Evolutionary conservation across 805 yeast species (phyloP), one percentile per base, ranked within the genome.

Genomic region (Lipomyces yamanashiensis): DNA sequence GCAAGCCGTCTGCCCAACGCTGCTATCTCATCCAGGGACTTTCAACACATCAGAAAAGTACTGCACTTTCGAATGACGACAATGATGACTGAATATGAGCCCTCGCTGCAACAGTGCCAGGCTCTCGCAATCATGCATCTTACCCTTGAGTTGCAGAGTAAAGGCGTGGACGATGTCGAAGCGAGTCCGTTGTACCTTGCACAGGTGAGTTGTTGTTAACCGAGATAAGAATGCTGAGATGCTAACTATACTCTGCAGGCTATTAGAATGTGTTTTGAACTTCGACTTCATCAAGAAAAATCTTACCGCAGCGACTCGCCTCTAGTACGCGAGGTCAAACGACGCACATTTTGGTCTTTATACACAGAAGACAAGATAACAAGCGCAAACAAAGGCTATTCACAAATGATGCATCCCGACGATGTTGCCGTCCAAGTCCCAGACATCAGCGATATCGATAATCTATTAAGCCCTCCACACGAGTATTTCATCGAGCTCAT

Each of bases 1-100:
- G 64, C 64, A 50, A 33, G 64, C 43, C 51, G 64, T 9, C 59
- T 61, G 7, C 64, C 64, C 19, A 52, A 49, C 34, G 64, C 64
- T 7, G 40, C 56, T n/a, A 47, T 51, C 8, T 61, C 64, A 21
- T 61, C 56, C 7, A 43, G 64, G 15, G 64, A 61, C 41, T 61
- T 61, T 41, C 59, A 44, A 7, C 64, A 61, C 39, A 55, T 61
- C 43, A 47, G 40, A 23, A 43, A 54, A 15, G 63, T 59, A n/a
- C 33, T 59, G 51, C 63, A 59, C 48, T 44, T 53, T 15, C 23
- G 40, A 49, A 7, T 59, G 15, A 28, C 63, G 39, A 28, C 58
- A 13, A 21, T 28, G 34, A 28, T 39, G 40, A 54, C 58, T 15
- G 49, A 55, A 19, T 61, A 41, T 34, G 54, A 54, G 49, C 60